phyloP scores from a whole-genome alignment of 495 filamentous ascomycete genomes.

The Stereocaulon alpinum region DNA sequence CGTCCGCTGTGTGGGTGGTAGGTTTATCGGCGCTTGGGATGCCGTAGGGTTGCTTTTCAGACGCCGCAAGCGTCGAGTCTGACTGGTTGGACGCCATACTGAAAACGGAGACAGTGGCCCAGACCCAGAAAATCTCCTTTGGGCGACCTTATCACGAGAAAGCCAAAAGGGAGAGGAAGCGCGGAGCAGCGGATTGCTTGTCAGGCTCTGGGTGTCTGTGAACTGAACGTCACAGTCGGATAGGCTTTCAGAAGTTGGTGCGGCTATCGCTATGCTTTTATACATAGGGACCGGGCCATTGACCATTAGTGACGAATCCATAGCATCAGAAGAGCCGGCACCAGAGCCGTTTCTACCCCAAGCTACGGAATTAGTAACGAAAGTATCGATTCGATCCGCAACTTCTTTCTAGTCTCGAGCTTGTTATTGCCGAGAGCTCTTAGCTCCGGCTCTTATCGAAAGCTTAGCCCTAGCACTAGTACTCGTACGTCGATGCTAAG shows the following conservation, averaged over 20 bases:
- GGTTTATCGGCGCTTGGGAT: background rate
- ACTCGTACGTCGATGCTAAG: too few species aligned
- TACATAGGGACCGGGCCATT: background rate
- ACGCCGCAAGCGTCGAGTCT: conserved; percentile 3
- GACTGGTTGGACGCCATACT: background rate
- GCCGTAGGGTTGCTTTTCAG: background rate
- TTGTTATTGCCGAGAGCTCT: conserved; percentile 1
- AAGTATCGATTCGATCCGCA: background rate
- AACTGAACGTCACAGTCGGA: background rate
- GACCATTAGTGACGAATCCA: background rate
- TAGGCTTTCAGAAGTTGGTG: background rate
- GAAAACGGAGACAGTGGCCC: background rate
- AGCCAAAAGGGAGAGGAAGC: background rate
- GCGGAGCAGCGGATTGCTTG: background rate
- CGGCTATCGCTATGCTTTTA: too few species aligned
- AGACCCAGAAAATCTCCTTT: background rate
- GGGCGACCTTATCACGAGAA: background rate
- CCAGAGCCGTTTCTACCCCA: background rate
- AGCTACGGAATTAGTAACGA: too few species aligned
- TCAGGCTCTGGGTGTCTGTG: background rate
- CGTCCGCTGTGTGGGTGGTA: background rate
- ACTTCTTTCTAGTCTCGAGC: background rate
- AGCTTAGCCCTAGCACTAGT: background rate
- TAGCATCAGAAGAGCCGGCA: background rate
- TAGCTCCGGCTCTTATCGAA: background rate